Evolutionary conservation across 768 basidiomycete genomes (phyloP).

Genomic region (Auricularia cornea): DNA sequence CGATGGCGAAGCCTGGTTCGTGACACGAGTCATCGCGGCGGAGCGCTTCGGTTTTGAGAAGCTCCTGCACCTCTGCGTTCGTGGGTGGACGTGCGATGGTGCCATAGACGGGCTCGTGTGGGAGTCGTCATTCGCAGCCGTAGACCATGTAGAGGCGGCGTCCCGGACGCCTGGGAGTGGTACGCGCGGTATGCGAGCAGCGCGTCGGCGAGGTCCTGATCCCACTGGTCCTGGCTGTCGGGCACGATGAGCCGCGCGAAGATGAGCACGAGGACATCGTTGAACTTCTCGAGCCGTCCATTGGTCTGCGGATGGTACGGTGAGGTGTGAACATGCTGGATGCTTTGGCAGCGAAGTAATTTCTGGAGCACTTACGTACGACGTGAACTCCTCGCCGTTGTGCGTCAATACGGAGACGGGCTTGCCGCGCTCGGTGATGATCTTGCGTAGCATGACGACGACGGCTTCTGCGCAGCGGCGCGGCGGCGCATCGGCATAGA

Average conservation of each 20-base stretch:
- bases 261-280: slow-evolving; percentile 5
- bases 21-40: slow-evolving; percentile 9
- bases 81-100: slow-evolving; percentile 11
- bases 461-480: slow-evolving; percentile 3
- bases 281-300: neutral
- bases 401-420: slow-evolving; percentile 13
- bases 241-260: slow-evolving; percentile 10
- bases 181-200: slow-evolving; percentile 15
- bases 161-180: slow-evolving; percentile 6
- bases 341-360: slow-evolving; percentile 1
- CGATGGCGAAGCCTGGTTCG: slow-evolving; percentile 13
- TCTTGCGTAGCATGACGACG: slow-evolving; percentile 3
- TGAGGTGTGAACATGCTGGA: slow-evolving; percentile 15
- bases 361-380: slow-evolving; percentile 7
- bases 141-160: slow-evolving; percentile 13
- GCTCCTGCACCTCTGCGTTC: slow-evolving; percentile 11
- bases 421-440: slow-evolving; percentile 11
- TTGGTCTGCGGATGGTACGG: neutral
- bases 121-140: slow-evolving; percentile 11
- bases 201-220: slow-evolving; percentile 13
- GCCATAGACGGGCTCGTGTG: slow-evolving; percentile 10
- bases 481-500: slow-evolving; percentile 6
- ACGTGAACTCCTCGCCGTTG: slow-evolving; percentile 17
- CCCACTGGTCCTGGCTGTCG: slow-evolving; percentile 3
- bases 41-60: slow-evolving; percentile 11